Percentiles rank a stretch among this genome's conserved stretches.
phyloP scores from a whole-genome alignment of 2,329 filamentous ascomycete genomes.

The Cryoendolithus antarcticus region DNA sequence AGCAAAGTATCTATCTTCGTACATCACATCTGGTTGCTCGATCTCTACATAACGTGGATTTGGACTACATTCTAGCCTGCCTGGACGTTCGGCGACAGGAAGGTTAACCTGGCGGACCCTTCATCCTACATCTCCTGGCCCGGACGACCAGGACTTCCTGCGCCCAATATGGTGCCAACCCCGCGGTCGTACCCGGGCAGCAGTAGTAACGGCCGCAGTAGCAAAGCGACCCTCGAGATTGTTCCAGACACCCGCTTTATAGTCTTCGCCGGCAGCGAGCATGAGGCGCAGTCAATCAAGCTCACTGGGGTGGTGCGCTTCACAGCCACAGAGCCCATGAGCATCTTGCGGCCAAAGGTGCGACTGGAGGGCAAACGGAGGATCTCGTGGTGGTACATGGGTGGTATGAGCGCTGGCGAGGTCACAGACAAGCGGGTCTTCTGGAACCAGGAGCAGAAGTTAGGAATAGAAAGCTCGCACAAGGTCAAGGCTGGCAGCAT shows the following conservation, averaged over 20 bases:
- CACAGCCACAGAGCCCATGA: slow-evolving; percentile 35
- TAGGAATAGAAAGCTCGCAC: slow-evolving; percentile 36
- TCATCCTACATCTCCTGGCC: no score
- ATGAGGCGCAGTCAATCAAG: slow-evolving; percentile 32
- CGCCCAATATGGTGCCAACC: slow-evolving; percentile 18
- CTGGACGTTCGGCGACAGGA: no score
- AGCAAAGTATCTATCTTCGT: no score
- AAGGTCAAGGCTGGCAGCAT: slow-evolving; percentile 38
- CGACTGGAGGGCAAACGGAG: slow-evolving; percentile 36
- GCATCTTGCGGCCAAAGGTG: slow-evolving; percentile 34
- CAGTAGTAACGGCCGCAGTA: neutral
- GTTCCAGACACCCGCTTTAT: slow-evolving; percentile 36
- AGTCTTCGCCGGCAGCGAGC: slow-evolving; percentile 37
- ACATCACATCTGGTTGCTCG: no score
- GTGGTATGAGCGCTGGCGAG: slow-evolving; percentile 26
- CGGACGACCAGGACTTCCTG: no score
- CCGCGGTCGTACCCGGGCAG: slow-evolving; percentile 12
- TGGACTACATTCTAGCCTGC: no score
- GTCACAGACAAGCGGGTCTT: slow-evolving; percentile 36
- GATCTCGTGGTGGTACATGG: slow-evolving; percentile 29
- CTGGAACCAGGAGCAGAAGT: slow-evolving; percentile 31
- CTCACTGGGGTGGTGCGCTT: slow-evolving; percentile 35
- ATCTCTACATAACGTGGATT: no score
- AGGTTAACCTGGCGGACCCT: no score
- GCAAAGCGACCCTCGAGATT: slow-evolving; percentile 27